phyloP scores from a whole-genome alignment of 2,329 filamentous ascomycete genomes.

The Aspergillus novoparasiticus region DNA sequence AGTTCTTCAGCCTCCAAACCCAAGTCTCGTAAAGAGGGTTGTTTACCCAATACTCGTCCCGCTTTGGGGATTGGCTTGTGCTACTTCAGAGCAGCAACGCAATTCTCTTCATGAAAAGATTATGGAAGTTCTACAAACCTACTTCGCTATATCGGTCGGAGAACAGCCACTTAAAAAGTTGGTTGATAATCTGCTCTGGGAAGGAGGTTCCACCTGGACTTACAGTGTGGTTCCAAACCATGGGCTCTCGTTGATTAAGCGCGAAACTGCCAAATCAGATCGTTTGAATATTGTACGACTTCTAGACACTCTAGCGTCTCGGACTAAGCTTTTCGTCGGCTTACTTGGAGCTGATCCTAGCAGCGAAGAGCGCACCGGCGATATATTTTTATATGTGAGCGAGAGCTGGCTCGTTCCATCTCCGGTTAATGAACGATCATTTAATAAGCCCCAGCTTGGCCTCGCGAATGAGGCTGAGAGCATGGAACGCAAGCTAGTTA shows the following conservation, averaged over 20 bases:
- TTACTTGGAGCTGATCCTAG: slow-evolving; percentile 43
- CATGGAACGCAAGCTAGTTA: slow-evolving; percentile 40
- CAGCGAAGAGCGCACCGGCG: slow-evolving; percentile 42
- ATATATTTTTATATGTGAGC: slow-evolving; percentile 47
- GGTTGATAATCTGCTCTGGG: slow-evolving; percentile 44
- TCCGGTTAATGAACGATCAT: slow-evolving; percentile 8
- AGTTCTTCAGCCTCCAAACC: slow-evolving; percentile 46
- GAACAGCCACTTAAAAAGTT: slow-evolving; percentile 40
- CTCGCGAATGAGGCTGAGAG: slow-evolving; percentile 24
- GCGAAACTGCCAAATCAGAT: slow-evolving; percentile 17
- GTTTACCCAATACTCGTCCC: slow-evolving; percentile 44
- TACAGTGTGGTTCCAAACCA: slow-evolving; percentile 29
- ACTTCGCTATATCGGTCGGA: slow-evolving; percentile 44
- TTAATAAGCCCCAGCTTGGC: slow-evolving; percentile 17
- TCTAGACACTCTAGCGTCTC: slow-evolving; percentile 38
- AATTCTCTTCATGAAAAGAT: slow-evolving; percentile 30
- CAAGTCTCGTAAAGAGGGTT: slow-evolving; percentile 45
- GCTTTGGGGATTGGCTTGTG: slow-evolving; percentile 45
- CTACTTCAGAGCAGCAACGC: slow-evolving; percentile 34
- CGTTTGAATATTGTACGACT: slow-evolving; percentile 34
- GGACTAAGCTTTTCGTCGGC: slow-evolving; percentile 40
- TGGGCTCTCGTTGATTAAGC: slow-evolving; percentile 31
- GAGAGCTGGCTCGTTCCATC: slow-evolving; percentile 43
- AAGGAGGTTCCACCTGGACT: slow-evolving; percentile 43
- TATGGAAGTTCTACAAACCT: slow-evolving; percentile 39